Evolutionary conservation across 257 asterid species (phyloP).

Genomic region (Echium plantagineum): DNA sequence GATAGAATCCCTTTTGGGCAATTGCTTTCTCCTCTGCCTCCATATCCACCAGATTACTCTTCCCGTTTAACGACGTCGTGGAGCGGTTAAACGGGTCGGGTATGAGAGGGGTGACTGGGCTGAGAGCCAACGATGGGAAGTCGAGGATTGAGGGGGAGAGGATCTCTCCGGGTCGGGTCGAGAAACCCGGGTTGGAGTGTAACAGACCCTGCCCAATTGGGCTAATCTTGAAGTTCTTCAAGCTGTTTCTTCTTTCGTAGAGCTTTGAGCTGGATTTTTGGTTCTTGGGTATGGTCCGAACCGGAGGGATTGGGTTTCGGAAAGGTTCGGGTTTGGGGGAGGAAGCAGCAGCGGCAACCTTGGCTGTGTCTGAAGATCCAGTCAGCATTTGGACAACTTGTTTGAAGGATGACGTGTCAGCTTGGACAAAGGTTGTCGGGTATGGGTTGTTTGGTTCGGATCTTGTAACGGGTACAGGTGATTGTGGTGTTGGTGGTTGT

Average conservation of each 20-base stretch:
- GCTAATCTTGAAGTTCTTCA: slow-evolving; percentile 71
- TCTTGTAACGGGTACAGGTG: slow-evolving; percentile 54
- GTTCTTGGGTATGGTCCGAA: slow-evolving; percentile 53
- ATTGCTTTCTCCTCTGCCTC: slow-evolving; percentile 68
- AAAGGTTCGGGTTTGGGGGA: slow-evolving; percentile 37
- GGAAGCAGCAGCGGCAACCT: neutral
- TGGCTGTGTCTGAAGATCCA: slow-evolving; percentile 55
- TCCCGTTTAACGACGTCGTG: neutral
- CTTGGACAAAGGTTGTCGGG: slow-evolving; percentile 95
- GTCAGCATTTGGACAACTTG: slow-evolving; percentile 92
- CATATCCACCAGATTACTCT: slow-evolving; percentile 17
- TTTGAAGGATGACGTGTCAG: slow-evolving; percentile 82
- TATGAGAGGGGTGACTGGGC: slow-evolving; percentile 90
- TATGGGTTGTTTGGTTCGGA: slow-evolving; percentile 81
- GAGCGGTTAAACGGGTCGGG: slow-evolving; percentile 70
- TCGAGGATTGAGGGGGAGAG: slow-evolving; percentile 83
- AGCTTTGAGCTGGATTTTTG: slow-evolving; percentile 64
- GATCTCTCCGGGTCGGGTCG: slow-evolving; percentile 40
- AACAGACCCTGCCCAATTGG: slow-evolving; percentile 42
- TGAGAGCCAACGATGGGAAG: slow-evolving; percentile 68
- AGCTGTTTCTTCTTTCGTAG: slow-evolving; percentile 73
- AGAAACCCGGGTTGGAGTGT: slow-evolving; percentile 21
- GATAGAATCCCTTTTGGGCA: slow-evolving; percentile 52
- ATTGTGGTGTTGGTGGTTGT: slow-evolving; percentile 5
- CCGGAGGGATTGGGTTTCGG: slow-evolving; percentile 56